Percentiles rank a stretch among this genome's conserved stretches.
These are phyloP conservation scores for Schizopora paradoxa DNA, from an alignment of 1,284 basidiomycete genomes.

Conservation along the genomic window DNA sequence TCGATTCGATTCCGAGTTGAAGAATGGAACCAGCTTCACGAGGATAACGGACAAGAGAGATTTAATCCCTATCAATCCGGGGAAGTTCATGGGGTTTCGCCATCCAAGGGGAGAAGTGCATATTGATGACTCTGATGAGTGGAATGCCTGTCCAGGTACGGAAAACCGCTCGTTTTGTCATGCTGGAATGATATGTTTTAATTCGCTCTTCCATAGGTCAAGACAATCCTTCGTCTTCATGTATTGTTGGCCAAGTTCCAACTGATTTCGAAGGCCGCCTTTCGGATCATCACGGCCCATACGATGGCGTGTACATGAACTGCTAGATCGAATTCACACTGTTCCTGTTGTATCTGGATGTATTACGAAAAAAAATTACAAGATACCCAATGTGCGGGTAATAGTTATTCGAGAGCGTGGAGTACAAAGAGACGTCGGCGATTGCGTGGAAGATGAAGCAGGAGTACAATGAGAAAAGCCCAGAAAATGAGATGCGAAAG, in stretches of 20 bases:
- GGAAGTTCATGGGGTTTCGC: constrained; percentile 44
- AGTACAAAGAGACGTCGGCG: too few relatives aligned
- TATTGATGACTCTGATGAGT: constrained; percentile 42
- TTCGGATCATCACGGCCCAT: constrained; percentile 52
- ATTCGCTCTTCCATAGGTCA: constrained; percentile 34
- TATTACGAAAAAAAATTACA: too few relatives aligned
- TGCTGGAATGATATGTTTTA: not conserved
- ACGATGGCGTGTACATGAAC: constrained; percentile 50
- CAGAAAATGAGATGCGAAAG: too few relatives aligned
- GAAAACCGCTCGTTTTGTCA: not conserved
- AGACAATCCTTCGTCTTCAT: constrained; percentile 32
- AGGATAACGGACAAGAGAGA: constrained; percentile 45
- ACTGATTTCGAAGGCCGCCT: constrained; percentile 40
- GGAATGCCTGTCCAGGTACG: constrained; percentile 44
- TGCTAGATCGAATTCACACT: too few relatives aligned
- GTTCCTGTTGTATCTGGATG: too few relatives aligned
- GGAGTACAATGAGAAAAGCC: too few relatives aligned
- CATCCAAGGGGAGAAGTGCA: constrained; percentile 59
- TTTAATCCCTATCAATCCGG: constrained; percentile 34
- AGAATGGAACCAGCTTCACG: constrained; percentile 31
- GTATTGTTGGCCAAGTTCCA: constrained; percentile 50
- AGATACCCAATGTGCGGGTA: too few relatives aligned
- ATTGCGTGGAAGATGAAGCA: too few relatives aligned
- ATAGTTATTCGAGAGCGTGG: too few relatives aligned
- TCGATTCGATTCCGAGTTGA: constrained; percentile 17